These are phyloP conservation scores for Neocatenulostroma microsporum DNA, from an alignment of 2,329 filamentous ascomycete genomes.

Conservation along the genomic window DNA sequence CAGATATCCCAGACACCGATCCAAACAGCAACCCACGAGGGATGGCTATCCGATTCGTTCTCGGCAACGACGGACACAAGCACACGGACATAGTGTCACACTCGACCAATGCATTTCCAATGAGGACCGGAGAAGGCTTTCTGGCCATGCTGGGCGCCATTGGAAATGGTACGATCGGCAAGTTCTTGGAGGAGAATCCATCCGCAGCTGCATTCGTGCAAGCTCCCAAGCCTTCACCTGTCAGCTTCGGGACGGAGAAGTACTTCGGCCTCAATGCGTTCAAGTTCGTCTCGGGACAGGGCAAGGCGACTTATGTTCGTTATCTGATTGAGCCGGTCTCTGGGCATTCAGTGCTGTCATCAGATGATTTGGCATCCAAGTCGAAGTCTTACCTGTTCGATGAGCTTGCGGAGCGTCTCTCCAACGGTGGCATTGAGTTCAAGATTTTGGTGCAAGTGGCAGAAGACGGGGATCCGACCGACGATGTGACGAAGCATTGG, in stretches of 20 bases:
- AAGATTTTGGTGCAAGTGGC: constrained; percentile 46
- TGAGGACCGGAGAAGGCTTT: constrained; percentile 46
- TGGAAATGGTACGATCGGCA: constrained; percentile 31
- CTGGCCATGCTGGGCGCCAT: constrained; percentile 43
- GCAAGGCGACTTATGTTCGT: constrained; percentile 40
- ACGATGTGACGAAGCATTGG: constrained; percentile 48
- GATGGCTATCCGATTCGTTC: constrained; percentile 43
- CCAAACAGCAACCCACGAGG: constrained; percentile 31
- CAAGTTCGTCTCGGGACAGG: constrained; percentile 35
- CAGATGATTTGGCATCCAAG: constrained; percentile 33
- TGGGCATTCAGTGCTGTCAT: constrained; percentile 32
- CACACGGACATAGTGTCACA: constrained; percentile 53
- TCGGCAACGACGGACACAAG: constrained; percentile 32
- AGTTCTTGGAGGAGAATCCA: constrained; percentile 41
- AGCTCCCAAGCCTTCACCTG: constrained; percentile 44
- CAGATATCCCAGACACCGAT: constrained; percentile 21
- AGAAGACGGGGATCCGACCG: constrained; percentile 39
- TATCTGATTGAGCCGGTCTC: constrained; percentile 44
- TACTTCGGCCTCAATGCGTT: constrained; percentile 47
- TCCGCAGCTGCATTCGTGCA: constrained; percentile 42
- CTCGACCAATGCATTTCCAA: constrained; percentile 47
- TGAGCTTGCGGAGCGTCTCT: constrained; percentile 37
- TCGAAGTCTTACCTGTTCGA: constrained; percentile 43
- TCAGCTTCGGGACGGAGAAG: constrained; percentile 41
- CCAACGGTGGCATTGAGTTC: constrained; percentile 35